phyloP scores from a whole-genome alignment of 768 basidiomycete species.

The Termitomyces sp. region DNA sequence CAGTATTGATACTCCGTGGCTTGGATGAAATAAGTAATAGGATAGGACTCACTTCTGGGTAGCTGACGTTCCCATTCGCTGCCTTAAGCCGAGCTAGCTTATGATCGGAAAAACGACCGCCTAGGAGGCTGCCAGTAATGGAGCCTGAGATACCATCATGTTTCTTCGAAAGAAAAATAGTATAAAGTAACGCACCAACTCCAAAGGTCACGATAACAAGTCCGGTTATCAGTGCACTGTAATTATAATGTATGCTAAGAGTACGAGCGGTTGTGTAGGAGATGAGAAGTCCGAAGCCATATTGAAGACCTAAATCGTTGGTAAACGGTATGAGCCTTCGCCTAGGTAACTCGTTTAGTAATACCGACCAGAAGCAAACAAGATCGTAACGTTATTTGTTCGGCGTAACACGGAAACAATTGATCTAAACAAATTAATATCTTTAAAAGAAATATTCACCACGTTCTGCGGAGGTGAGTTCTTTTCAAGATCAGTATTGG shows the following conservation, averaged over 20 bases:
- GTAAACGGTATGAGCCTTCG: not conserved
- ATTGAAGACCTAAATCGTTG: conserved; percentile 51
- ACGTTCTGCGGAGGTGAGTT: conserved; percentile 17
- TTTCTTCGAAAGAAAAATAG: not conserved
- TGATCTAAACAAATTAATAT: conserved; percentile 74
- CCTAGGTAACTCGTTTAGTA: not conserved
- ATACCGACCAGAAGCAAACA: conserved; percentile 59
- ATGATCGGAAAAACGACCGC: conserved; percentile 43
- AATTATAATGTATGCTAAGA: conserved; percentile 57
- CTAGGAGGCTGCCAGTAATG: conserved; percentile 36
- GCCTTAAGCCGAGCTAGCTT: conserved; percentile 33
- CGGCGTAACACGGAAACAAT: conserved; percentile 54
- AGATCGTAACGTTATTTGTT: conserved; percentile 63
- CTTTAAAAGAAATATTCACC: conserved; percentile 55
- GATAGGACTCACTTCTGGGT: conserved; percentile 67
- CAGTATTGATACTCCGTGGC: too few species aligned
- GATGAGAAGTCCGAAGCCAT: conserved; percentile 67
- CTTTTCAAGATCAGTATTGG: conserved; percentile 19
- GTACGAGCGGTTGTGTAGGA: conserved; percentile 75
- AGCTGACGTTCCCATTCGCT: conserved; percentile 35
- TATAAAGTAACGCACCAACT: conserved; percentile 44
- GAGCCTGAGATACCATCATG: conserved; percentile 23
- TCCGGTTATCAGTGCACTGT: conserved; percentile 68
- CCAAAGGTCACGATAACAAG: conserved; percentile 76
- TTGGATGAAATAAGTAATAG: not conserved